Evolutionary conservation across 768 basidiomycete species (phyloP), one percentile per base, ranked within the genome.

Genomic region (Nidularia pulvinata): DNA sequence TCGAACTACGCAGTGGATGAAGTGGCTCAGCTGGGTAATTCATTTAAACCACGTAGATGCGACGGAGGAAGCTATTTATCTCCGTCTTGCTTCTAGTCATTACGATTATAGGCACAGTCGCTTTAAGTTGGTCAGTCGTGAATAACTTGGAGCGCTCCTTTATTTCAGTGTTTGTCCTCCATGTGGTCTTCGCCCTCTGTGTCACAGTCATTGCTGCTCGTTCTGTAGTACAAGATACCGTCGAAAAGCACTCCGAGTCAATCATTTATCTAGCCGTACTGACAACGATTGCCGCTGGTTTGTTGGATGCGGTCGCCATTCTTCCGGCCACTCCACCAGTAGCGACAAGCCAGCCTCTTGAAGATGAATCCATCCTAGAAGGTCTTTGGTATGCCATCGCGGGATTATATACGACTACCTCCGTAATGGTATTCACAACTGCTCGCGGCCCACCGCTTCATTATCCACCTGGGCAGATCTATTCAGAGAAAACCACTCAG

Each of bases 401-500:
- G 13, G 73, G 60, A 5, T 63, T 88, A 16, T 88, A 86, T 59
- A 64, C 69, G 25, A 36, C 81, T n/a, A 69, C 77, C 1, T 72
- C 71, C 51, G 53, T 72, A 34, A 47, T 71, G 7, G 65, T 68
- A 6, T 68, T 75, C 42, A 74, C 86, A n/a, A 87, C n/a, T n/a
- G n/a, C 88, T 2, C 74, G 80, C 35, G 93, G 93, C 0, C 95
- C 95, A 0, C 70, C 76, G 7, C 72, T 95, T 4, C 82, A 92
- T 62, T 91, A 83, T 61, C 88, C 90, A 1, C 73, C 85, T n/a
- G 79, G 85, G 51, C 69, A 70, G 9, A 86, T 95, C 37, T 95
- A 94, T 64, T 83, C 88, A 0, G 78, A 86, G 48, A 92, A 91
- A 68, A 82, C 76, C 0, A 72, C 89, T 34, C 72, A 77, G 51